Evolutionary conservation across 73 alveolate genomes (phyloP).

Genomic region (Symbiodinium pilosum): DNA sequence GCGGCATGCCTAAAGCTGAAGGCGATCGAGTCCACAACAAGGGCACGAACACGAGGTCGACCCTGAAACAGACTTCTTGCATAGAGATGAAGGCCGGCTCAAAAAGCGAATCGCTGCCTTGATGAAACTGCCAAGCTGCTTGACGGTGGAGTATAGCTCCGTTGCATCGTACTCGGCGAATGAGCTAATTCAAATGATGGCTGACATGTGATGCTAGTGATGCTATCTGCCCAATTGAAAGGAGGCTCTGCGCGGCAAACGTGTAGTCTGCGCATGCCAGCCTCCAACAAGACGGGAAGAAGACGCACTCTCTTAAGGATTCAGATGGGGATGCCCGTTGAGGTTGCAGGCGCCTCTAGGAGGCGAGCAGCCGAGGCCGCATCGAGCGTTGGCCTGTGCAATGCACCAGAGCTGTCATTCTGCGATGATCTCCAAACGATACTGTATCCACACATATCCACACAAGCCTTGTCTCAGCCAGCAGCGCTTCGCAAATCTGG

Average conservation of each 20-base stretch:
- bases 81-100: too few relatives aligned
- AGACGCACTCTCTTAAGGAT: too few relatives aligned
- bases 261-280: conserved; percentile 69
- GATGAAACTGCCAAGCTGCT: conserved; percentile 49
- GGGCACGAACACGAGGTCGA: conserved; percentile 25
- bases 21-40: conserved; percentile 91
- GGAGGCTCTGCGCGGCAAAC: conserved; percentile 68
- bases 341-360: background rate
- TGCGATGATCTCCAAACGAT: too few relatives aligned
- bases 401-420: too few relatives aligned
- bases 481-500: background rate
- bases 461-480: background rate
- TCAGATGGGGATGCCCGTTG: background rate
- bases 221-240: background rate
- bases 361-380: background rate
- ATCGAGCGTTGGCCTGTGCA: background rate
- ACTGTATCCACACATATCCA: too few relatives aligned
- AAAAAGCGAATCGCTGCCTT: too few relatives aligned
- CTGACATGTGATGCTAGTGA: background rate
- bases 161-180: conserved; percentile 56
- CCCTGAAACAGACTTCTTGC: conserved; percentile 35
- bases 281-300: background rate
- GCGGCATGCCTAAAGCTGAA: conserved; percentile 87
- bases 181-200: background rate
- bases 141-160: conserved; percentile 83